Percentiles rank a stretch among this genome's conserved stretches.
Evolutionary conservation across 352 stramenopile species (phyloP).

Genomic region (Pythium angustatum): DNA sequence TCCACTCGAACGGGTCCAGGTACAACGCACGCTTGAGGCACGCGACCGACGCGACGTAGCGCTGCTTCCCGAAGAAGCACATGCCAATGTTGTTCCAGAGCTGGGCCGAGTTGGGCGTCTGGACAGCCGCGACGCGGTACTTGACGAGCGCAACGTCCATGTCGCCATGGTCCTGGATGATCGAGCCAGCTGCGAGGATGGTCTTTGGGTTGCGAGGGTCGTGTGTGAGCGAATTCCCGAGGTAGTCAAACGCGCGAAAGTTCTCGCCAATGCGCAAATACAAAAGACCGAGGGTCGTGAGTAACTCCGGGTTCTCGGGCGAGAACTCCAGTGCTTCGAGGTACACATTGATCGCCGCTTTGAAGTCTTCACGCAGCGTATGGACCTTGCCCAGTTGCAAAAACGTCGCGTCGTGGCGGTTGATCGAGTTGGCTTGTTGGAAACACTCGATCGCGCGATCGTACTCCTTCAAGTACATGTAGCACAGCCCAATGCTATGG

Average conservation of each 20-base stretch:
- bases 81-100: constrained; percentile 97
- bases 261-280: constrained; percentile 91
- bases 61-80: constrained; percentile 95
- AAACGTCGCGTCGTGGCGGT: constrained; percentile 91
- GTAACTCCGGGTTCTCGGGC: constrained; percentile 90
- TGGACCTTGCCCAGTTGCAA: constrained; percentile 91
- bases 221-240: constrained; percentile 93
- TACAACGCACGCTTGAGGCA: constrained; percentile 93
- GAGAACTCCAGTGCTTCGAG: constrained; percentile 93
- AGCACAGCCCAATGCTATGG: constrained; percentile 91
- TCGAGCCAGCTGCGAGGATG: constrained; percentile 90
- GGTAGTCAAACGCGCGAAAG: constrained; percentile 92
- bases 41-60: constrained; percentile 81
- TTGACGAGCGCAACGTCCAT: constrained; percentile 95
- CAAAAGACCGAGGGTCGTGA: constrained; percentile 90
- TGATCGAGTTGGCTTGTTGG: constrained; percentile 90
- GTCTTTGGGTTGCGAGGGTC: constrained; percentile 90
- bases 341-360: constrained; percentile 87
- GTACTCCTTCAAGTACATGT: constrained; percentile 92
- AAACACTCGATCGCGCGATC: constrained; percentile 88
- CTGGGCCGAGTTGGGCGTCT: constrained; percentile 91
- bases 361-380: constrained; percentile 81
- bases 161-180: constrained; percentile 93
- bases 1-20: constrained; percentile 94
- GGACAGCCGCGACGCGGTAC: constrained; percentile 91